Percentiles rank a stretch among this genome's conserved stretches.
Evolutionary conservation across 495 filamentous ascomycete species (phyloP).

Genomic region (Neurospora pannonica): DNA sequence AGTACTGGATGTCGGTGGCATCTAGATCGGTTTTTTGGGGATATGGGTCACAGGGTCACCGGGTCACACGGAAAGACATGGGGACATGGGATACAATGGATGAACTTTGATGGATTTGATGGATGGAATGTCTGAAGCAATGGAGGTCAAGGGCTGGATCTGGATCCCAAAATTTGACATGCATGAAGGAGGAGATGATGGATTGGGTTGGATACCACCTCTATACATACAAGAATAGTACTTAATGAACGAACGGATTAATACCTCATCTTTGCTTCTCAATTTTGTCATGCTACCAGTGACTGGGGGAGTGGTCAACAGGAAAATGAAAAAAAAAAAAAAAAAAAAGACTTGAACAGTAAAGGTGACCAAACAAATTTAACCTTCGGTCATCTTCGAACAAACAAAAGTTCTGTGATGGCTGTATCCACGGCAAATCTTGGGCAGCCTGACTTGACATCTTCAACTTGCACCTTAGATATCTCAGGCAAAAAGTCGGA

Average conservation of each 20-base stretch:
- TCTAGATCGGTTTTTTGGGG: neutral
- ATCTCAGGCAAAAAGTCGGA: too few species aligned
- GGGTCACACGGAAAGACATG: neutral
- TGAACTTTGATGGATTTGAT: neutral
- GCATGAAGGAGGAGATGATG: neutral
- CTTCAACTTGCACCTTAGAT: too few species aligned
- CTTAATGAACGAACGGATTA: neutral
- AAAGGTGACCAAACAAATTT: too few species aligned
- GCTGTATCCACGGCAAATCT: too few species aligned
- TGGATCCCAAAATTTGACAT: neutral
- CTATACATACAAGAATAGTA: neutral
- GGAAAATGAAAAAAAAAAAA: too few species aligned
- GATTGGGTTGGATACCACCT: neutral
- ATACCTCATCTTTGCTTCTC: neutral
- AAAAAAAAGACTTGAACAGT: too few species aligned
- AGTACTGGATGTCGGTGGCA: neutral
- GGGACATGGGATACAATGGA: neutral
- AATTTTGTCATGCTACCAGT: too few species aligned
- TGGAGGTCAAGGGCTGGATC: neutral
- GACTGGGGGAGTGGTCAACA: too few species aligned
- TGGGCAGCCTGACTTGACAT: too few species aligned
- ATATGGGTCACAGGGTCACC: neutral
- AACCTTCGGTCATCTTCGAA: too few species aligned
- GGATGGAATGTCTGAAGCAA: neutral
- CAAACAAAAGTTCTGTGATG: too few species aligned